These are phyloP conservation scores for Fusarium sp. DNA, from an alignment of 2,329 filamentous ascomycete genomes.

Conservation along the genomic window DNA sequence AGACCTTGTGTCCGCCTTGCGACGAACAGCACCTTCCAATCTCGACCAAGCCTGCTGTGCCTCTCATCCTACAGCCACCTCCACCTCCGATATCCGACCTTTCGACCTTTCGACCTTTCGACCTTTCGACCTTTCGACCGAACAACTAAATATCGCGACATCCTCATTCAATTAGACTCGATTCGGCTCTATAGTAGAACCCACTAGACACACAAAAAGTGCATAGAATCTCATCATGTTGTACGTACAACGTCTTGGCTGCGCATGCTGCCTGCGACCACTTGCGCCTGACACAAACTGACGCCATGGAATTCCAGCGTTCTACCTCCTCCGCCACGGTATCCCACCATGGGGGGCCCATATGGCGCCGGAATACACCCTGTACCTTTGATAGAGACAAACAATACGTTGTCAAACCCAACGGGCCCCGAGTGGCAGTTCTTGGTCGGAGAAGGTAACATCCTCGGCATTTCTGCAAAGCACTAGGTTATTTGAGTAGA, in stretches of 20 bases:
- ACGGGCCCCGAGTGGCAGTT: constrained; percentile 88
- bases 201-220: not conserved
- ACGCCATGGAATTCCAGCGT: constrained; percentile 66
- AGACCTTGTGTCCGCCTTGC: not conserved
- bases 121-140: constrained; percentile 4
- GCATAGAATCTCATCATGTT: constrained; percentile 39
- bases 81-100: constrained; percentile 11
- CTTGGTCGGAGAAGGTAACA: constrained; percentile 87
- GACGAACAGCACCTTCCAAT: constrained; percentile 24
- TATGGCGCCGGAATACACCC: constrained; percentile 77
- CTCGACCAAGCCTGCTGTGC: constrained; percentile 27
- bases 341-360: constrained; percentile 74
- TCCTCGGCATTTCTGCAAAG: not conserved
- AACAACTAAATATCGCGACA: constrained; percentile 32
- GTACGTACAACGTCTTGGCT: constrained; percentile 34
- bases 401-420: constrained; percentile 86
- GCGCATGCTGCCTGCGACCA: not conserved
- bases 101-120: no score
- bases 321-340: constrained; percentile 86
- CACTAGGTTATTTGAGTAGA: constrained; percentile 20
- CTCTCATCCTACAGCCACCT: constrained; percentile 26
- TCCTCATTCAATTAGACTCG: not conserved
- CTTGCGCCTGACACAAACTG: constrained; percentile 36
- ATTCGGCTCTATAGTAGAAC: not conserved
- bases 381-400: constrained; percentile 88